Evolutionary conservation across 768 basidiomycete genomes (phyloP).

Genomic region (Trametes cubensis): DNA sequence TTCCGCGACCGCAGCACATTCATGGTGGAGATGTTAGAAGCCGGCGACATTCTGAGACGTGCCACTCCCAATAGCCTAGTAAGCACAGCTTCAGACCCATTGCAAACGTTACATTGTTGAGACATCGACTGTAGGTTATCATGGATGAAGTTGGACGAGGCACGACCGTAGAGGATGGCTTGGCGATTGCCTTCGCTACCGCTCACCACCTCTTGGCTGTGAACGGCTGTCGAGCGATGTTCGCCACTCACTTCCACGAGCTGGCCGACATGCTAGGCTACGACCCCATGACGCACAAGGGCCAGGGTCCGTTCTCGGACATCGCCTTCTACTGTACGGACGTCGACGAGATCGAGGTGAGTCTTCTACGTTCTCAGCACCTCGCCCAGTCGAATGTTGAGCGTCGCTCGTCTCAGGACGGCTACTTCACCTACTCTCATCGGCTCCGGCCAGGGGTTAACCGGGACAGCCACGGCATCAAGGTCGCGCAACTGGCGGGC

Average conservation of each 20-base stretch:
- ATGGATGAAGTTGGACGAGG: slow-evolving; percentile 99
- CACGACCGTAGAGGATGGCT: slow-evolving; percentile 88
- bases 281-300: slow-evolving; percentile 36
- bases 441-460: slow-evolving; percentile 82
- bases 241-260: slow-evolving; percentile 99
- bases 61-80: slow-evolving; percentile 87
- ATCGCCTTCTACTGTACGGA: slow-evolving; percentile 90
- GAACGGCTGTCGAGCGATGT: slow-evolving; percentile 82
- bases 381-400: neutral
- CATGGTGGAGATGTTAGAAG: slow-evolving; percentile 98
- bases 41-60: slow-evolving; percentile 82
- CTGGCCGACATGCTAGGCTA: slow-evolving; percentile 79
- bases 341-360: slow-evolving; percentile 75
- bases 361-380: slow-evolving; percentile 28
- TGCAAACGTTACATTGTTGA: slow-evolving; percentile 1
- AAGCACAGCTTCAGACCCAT: slow-evolving; percentile 30
- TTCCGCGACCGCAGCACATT: slow-evolving; percentile 94
- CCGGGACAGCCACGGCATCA: slow-evolving; percentile 86
- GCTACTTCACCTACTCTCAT: slow-evolving; percentile 83
- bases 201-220: slow-evolving; percentile 76
- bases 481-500: slow-evolving; percentile 86
- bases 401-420: slow-evolving; percentile 50
- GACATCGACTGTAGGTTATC: slow-evolving; percentile 66
- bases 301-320: slow-evolving; percentile 53
- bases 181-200: slow-evolving; percentile 92